Evolutionary conservation across 495 filamentous ascomycete genomes (phyloP).

Genomic region (Tirmania nivea): DNA sequence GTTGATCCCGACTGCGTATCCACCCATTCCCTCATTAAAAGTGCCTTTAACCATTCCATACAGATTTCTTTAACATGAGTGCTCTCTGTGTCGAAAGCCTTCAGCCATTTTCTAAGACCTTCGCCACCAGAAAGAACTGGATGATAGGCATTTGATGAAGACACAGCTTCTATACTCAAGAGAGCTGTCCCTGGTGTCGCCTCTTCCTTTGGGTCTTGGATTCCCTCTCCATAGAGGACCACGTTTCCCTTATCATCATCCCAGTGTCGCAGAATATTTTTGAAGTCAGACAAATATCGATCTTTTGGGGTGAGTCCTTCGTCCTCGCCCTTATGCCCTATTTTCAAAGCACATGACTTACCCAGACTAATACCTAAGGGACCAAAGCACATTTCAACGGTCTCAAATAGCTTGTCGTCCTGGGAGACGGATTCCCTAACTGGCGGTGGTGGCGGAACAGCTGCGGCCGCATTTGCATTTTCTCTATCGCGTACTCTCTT

Average conservation of each 20-base stretch:
- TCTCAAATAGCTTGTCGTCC: conserved; percentile 18
- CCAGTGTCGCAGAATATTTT: conserved; percentile 33
- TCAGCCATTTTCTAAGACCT: conserved; percentile 34
- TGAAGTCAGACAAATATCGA: conserved; percentile 28
- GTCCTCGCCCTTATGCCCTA: background rate
- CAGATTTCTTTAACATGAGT: conserved; percentile 38
- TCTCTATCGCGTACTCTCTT: conserved; percentile 19
- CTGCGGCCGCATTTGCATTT: conserved; percentile 16
- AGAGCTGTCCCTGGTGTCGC: conserved; percentile 19
- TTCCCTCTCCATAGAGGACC: conserved; percentile 32
- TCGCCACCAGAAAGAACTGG: conserved; percentile 32
- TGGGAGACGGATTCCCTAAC: conserved; percentile 3
- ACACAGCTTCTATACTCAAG: conserved; percentile 15
- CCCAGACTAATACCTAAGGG: conserved; percentile 14
- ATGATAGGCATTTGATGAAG: conserved; percentile 4
- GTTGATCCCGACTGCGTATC: background rate
- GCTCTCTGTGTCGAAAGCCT: conserved; percentile 31
- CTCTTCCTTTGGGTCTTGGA: conserved; percentile 17
- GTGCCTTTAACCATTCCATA: conserved; percentile 40
- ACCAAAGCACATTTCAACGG: conserved; percentile 13
- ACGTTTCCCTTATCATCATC: conserved; percentile 36
- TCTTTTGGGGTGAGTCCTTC: conserved; percentile 1
- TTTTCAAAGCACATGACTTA: conserved; percentile 4
- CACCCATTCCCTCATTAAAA: conserved; percentile 15
- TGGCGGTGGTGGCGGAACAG: conserved; percentile 5